Evolutionary conservation across 2,329 filamentous ascomycete species (phyloP).

Genomic region (Rachicladosporium sp.): DNA sequence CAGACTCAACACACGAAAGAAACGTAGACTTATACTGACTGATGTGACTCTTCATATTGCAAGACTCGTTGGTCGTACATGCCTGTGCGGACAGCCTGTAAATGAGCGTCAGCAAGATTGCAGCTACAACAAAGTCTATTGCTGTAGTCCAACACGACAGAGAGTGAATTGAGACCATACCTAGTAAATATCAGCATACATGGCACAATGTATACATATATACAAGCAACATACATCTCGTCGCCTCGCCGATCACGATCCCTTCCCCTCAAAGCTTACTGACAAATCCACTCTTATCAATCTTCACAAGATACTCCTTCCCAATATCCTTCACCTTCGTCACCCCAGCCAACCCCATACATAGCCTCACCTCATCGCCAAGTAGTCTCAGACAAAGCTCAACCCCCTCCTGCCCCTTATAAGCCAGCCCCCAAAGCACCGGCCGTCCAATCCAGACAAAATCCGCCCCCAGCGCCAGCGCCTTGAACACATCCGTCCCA

Average conservation of each 20-base stretch:
- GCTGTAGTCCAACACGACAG: no score
- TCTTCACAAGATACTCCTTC: slow-evolving; percentile 29
- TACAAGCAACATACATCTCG: no score
- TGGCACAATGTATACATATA: no score
- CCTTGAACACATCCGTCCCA: slow-evolving; percentile 45
- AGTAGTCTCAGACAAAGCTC: slow-evolving; percentile 34
- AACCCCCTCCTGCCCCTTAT: slow-evolving; percentile 24
- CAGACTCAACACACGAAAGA: no score
- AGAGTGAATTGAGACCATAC: no score
- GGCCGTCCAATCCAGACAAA: slow-evolving; percentile 33
- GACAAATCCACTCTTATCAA: slow-evolving; percentile 19
- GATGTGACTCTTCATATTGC: no score
- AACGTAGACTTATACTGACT: no score
- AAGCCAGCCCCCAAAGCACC: slow-evolving; percentile 36
- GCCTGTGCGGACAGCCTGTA: no score
- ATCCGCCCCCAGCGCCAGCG: slow-evolving; percentile 36
- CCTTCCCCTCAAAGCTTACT: slow-evolving; percentile 12
- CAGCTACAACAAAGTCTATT: no score
- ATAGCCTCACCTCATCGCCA: slow-evolving; percentile 26
- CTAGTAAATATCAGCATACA: no score
- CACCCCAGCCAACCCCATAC: slow-evolving; percentile 30
- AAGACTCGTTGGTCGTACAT: no score
- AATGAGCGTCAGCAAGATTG: no score
- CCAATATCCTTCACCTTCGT: slow-evolving; percentile 25
- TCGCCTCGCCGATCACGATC: background rate